Percentiles rank a stretch among this genome's conserved stretches.
Evolutionary conservation across 2,329 filamentous ascomycete species (phyloP).

Genomic region (Botrytis porri): DNA sequence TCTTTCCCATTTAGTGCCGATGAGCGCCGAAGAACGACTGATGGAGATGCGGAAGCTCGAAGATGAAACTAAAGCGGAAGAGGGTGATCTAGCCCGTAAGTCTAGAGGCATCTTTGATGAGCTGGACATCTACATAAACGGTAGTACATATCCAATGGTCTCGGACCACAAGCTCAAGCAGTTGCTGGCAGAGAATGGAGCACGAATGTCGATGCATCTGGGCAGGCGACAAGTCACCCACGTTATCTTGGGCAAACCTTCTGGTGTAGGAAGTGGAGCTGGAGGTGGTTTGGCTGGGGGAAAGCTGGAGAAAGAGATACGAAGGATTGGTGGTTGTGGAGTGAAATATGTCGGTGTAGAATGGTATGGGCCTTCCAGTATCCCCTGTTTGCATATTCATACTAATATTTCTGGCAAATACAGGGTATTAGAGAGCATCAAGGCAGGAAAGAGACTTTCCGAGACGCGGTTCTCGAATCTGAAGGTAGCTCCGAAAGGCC

Average conservation of each 20-base stretch:
- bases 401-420: conserved; percentile 17
- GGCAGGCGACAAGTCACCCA: conserved; percentile 77
- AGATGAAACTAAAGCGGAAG: conserved; percentile 50
- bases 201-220: conserved; percentile 65
- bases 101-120: conserved; percentile 59
- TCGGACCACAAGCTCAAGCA: conserved; percentile 86
- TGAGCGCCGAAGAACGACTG: conserved; percentile 27
- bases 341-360: conserved; percentile 79
- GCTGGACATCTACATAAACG: conserved; percentile 80
- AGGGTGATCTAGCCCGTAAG: conserved; percentile 29
- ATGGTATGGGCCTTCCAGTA: conserved; percentile 53
- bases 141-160: conserved; percentile 74
- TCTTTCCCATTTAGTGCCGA: conserved; percentile 36
- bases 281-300: conserved; percentile 73
- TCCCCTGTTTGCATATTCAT: conserved; percentile 17
- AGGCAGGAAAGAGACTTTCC: conserved; percentile 67
- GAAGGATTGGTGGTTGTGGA: conserved; percentile 60
- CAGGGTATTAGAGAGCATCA: conserved; percentile 82
- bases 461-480: conserved; percentile 69
- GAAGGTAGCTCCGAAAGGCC: conserved; percentile 58
- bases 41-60: conserved; percentile 44
- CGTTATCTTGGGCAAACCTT: conserved; percentile 70
- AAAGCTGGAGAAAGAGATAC: conserved; percentile 81
- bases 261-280: conserved; percentile 48
- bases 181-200: conserved; percentile 72